phyloP scores from a whole-genome alignment of 768 basidiomycete species.

The Dendrothele bispora region DNA sequence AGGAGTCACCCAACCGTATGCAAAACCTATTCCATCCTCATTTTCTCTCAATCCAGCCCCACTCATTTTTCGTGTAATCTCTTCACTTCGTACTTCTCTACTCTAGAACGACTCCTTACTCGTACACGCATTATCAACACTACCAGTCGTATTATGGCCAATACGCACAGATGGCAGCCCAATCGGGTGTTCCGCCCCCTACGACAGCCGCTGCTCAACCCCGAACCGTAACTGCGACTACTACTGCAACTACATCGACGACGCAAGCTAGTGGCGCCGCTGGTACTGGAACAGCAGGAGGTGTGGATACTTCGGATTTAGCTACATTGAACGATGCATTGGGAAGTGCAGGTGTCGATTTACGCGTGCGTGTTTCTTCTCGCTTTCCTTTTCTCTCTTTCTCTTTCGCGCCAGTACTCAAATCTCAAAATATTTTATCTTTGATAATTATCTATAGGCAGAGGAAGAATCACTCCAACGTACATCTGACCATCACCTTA shows the following conservation, averaged over 20 bases:
- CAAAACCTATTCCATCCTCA: slow-evolving; percentile 14
- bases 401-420: background rate
- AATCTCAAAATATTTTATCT: background rate
- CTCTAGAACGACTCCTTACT: slow-evolving; percentile 46
- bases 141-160: slow-evolving; percentile 4
- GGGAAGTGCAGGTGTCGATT: slow-evolving; percentile 84
- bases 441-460: slow-evolving; percentile 47
- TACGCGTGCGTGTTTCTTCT: slow-evolving; percentile 50
- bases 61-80: too few relatives aligned
- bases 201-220: slow-evolving; percentile 27
- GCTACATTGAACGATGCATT: slow-evolving; percentile 82
- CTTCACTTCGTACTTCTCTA: slow-evolving; percentile 13
- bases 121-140: slow-evolving; percentile 44
- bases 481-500: slow-evolving; percentile 56
- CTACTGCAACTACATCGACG: slow-evolving; percentile 19
- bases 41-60: too few relatives aligned
- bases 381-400: background rate
- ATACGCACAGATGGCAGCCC: slow-evolving; percentile 29
- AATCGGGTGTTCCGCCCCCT: slow-evolving; percentile 26
- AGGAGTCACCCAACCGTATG: slow-evolving; percentile 34
- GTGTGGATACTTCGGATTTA: slow-evolving; percentile 54
- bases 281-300: background rate
- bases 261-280: slow-evolving; percentile 20
- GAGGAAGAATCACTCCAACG: slow-evolving; percentile 83
- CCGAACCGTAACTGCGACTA: slow-evolving; percentile 16